Conservation (phyloP, 176 grass and related monocot species). For the Carex kokanica region DNA sequence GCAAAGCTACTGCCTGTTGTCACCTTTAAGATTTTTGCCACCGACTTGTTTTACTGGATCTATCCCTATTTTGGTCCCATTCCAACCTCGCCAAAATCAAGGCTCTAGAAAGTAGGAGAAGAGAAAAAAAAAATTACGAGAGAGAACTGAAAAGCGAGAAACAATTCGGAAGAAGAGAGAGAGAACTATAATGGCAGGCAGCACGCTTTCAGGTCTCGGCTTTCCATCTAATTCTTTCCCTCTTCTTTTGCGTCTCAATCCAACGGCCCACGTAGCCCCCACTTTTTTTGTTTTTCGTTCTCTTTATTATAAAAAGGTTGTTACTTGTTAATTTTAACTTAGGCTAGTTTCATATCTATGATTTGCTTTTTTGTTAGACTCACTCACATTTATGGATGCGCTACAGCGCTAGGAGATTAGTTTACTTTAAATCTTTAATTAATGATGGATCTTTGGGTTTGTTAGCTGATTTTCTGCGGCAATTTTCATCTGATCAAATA, state of each 20-base stretch:
- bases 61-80: slow-evolving; percentile 23
- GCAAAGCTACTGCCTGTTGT: slow-evolving; percentile 27
- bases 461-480: background rate
- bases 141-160: too few relatives aligned
- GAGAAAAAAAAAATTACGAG: background rate
- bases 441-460: background rate
- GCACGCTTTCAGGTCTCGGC: slow-evolving; percentile 79
- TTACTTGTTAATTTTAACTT: background rate
- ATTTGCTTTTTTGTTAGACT: slow-evolving; percentile 14
- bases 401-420: background rate
- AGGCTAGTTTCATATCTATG: background rate
- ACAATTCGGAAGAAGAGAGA: background rate
- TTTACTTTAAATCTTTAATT: background rate
- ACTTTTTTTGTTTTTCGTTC: background rate
- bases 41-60: slow-evolving; percentile 32
- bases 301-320: background rate
- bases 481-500: background rate
- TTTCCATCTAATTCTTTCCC: slow-evolving; percentile 56
- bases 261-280: slow-evolving; percentile 10
- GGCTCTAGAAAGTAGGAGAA: background rate
- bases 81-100: slow-evolving; percentile 18
- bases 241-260: slow-evolving; percentile 42
- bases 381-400: background rate
- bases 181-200: slow-evolving; percentile 79
- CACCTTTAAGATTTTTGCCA: slow-evolving; percentile 8